phyloP scores from a whole-genome alignment of 192 early-diverging fungal genomes.

The Kappamyces sp. region DNA sequence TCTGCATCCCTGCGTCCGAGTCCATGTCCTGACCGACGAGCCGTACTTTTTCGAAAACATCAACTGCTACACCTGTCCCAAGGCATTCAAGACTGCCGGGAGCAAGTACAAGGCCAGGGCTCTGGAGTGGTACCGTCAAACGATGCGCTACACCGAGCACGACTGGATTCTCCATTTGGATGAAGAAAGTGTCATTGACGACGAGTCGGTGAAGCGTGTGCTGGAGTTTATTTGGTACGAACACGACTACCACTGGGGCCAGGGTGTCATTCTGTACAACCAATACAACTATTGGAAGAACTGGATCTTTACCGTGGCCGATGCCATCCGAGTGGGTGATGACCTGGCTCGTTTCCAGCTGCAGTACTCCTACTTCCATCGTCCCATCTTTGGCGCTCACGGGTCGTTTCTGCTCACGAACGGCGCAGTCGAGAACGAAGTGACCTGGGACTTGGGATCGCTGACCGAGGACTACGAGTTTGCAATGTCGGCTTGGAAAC shows the following conservation, averaged over 20 bases:
- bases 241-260: slow-evolving; percentile 45
- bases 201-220: slow-evolving; percentile 41
- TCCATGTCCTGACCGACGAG: slow-evolving; percentile 55
- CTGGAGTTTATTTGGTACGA: slow-evolving; percentile 58
- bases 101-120: slow-evolving; percentile 56
- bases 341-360: slow-evolving; percentile 51
- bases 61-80: slow-evolving; percentile 57
- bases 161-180: slow-evolving; percentile 57
- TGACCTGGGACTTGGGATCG: slow-evolving; percentile 50
- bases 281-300: slow-evolving; percentile 52
- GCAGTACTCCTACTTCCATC: slow-evolving; percentile 53
- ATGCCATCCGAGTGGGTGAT: slow-evolving; percentile 54
- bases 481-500: slow-evolving; percentile 43
- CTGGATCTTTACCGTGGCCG: slow-evolving; percentile 53
- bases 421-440: slow-evolving; percentile 47
- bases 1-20: slow-evolving; percentile 47
- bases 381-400: slow-evolving; percentile 51
- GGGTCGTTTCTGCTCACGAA: slow-evolving; percentile 50
- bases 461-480: slow-evolving; percentile 55
- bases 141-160: slow-evolving; percentile 47
- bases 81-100: slow-evolving; percentile 35
- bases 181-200: slow-evolving; percentile 56
- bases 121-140: slow-evolving; percentile 56
- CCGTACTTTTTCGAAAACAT: slow-evolving; percentile 59
- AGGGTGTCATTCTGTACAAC: slow-evolving; percentile 56